These are phyloP conservation scores for Gnetum montanum DNA, from an alignment of 75 land plant species.

Conservation along the genomic window DNA sequence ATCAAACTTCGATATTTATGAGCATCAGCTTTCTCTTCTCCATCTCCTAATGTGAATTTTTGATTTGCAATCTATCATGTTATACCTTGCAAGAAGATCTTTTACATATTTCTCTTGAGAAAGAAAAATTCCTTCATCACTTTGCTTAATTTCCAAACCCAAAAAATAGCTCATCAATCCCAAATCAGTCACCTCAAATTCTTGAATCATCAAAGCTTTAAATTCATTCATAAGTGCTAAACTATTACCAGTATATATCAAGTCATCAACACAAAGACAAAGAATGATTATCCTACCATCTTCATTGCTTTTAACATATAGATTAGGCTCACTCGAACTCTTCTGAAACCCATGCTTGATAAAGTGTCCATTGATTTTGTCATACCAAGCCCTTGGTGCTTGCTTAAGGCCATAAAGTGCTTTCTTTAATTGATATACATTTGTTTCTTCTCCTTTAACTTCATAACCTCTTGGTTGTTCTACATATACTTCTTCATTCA, in stretches of 20 bases:
- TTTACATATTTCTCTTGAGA: not conserved
- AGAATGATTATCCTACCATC: not conserved
- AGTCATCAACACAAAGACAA: not conserved
- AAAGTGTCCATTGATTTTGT: not conserved
- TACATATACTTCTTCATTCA: not conserved
- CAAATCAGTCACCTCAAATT: slow-evolving; percentile 1
- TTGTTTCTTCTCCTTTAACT: not conserved
- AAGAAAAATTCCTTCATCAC: not conserved
- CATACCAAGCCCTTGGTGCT: not conserved
- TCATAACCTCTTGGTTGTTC: not conserved
- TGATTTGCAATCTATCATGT: not conserved
- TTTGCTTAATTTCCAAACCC: not conserved
- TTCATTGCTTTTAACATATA: not conserved
- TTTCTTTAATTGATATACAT: not conserved
- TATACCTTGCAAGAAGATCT: not conserved
- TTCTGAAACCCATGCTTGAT: not conserved
- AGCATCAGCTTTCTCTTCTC: not conserved
- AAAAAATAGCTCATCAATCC: not conserved
- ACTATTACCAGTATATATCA: not conserved
- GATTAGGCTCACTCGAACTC: not conserved
- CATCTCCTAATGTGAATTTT: not conserved
- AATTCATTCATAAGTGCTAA: not conserved
- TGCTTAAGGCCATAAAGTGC: not conserved
- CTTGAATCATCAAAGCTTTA: not conserved
- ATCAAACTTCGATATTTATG: not conserved